Evolutionary conservation across 768 basidiomycete species (phyloP).

Genomic region (Mycena indigotica): DNA sequence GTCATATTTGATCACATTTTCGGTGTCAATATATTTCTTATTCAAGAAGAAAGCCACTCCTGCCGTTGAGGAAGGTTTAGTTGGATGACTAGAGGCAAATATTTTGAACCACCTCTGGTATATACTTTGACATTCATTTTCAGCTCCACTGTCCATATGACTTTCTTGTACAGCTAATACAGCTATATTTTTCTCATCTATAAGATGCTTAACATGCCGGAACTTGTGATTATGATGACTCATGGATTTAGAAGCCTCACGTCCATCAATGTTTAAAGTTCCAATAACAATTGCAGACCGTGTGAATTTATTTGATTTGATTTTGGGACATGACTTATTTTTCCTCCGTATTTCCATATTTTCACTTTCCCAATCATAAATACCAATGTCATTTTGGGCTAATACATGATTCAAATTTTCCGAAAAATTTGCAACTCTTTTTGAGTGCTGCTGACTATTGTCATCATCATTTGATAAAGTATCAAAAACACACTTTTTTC

Average conservation of each 20-base stretch:
- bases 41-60: conserved; percentile 26
- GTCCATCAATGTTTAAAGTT: conserved; percentile 19
- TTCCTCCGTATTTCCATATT: not conserved
- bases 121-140: not conserved
- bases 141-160: conserved; percentile 16
- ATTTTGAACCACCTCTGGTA: conserved; percentile 10
- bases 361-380: not conserved
- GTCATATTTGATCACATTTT: not conserved
- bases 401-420: not conserved
- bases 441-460: not conserved
- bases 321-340: not conserved
- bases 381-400: not conserved
- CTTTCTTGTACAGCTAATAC: conserved; percentile 27
- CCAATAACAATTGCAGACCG: not conserved
- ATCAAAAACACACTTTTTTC: not conserved
- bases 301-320: conserved; percentile 4
- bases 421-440: not conserved
- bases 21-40: conserved; percentile 8
- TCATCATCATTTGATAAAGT: not conserved
- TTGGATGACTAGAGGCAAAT: conserved; percentile 3
- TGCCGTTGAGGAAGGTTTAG: conserved; percentile 3
- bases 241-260: not conserved
- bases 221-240: conserved; percentile 20
- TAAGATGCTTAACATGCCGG: conserved; percentile 8
- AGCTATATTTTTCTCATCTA: conserved; percentile 19